Evolutionary conservation across 169 alveolate genomes (phyloP).

Genomic region (Plasmodium adleri): DNA sequence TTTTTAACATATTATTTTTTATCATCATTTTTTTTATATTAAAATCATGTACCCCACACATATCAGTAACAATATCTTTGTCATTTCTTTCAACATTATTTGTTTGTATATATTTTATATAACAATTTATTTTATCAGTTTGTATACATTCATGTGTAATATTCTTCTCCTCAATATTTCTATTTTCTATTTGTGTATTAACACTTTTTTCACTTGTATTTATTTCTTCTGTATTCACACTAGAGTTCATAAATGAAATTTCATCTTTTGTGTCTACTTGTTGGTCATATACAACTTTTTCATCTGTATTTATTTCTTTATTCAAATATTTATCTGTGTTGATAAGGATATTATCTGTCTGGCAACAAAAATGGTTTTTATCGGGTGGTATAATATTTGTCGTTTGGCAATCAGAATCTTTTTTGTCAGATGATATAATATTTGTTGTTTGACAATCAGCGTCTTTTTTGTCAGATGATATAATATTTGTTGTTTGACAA

Average conservation of each 20-base stretch:
- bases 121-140: slow-evolving; percentile 15
- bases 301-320: slow-evolving; percentile 35
- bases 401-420: background rate
- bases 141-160: slow-evolving; percentile 6
- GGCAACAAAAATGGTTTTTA: background rate
- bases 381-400: background rate
- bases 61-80: slow-evolving; percentile 11
- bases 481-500: no score
- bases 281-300: background rate
- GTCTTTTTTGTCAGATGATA: slow-evolving; percentile 1
- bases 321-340: background rate
- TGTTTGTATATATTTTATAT: slow-evolving; percentile 35
- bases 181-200: background rate
- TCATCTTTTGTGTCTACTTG: slow-evolving; percentile 9
- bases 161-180: background rate
- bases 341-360: background rate
- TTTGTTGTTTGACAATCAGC: background rate
- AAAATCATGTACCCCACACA: slow-evolving; percentile 27
- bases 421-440: background rate
- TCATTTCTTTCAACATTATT: background rate
- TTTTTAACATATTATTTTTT: slow-evolving; percentile 15
- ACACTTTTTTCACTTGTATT: background rate
- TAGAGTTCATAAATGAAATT: slow-evolving; percentile 1
- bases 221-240: slow-evolving; percentile 16
- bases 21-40: slow-evolving; percentile 50